Evolutionary conservation across 768 basidiomycete genomes (phyloP), one percentile per base, ranked within the genome.

Genomic region (Suillus plorans): DNA sequence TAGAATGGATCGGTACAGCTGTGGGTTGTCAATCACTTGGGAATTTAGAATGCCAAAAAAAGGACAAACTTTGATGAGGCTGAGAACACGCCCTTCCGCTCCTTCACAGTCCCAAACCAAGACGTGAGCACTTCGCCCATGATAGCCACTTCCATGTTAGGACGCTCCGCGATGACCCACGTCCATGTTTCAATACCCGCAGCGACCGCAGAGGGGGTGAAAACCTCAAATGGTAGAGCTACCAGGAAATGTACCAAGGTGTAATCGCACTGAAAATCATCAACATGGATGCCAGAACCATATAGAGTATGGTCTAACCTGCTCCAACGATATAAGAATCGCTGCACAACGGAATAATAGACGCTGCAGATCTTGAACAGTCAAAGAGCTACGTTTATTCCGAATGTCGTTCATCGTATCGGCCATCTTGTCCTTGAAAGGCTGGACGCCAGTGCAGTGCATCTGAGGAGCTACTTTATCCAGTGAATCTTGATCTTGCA

Each of bases 131-230:
- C 85, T 70, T 98, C 95, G 5, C 86, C 81, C 83, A 98, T 90
- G 22, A 98, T 76, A 2, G 89, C 86, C 57, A 95, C 86, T 76
- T 98, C 96, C 13, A 91, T 80, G 56, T 85, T 84, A 0, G 92
- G 89, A 64, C 92, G 87, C 73, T 97, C 92, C 16, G 92, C 87
- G 61, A 97, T 90, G 0, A 97, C 84, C 96, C 96, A 98, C 4
- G 91, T 94, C 97, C 97, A 99, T 12, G 91, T 90, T 72, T 99
- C 95, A 50, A 95, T 89, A 0, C 94, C 96, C 2, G 92, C 86
- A 18, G 92, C 85, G 63, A 98, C 86, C 1, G 95, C 88, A 5
- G 92, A 80, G 1, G 95, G 94, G 1, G 92, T 95, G 67, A 94
- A 94, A 3, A 92, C 89, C 63, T 92, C 90, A 70, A 99, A 92